Evolutionary conservation across 2,329 filamentous ascomycete genomes (phyloP).

Genomic region (Neoscytalidium dimidiatum): DNA sequence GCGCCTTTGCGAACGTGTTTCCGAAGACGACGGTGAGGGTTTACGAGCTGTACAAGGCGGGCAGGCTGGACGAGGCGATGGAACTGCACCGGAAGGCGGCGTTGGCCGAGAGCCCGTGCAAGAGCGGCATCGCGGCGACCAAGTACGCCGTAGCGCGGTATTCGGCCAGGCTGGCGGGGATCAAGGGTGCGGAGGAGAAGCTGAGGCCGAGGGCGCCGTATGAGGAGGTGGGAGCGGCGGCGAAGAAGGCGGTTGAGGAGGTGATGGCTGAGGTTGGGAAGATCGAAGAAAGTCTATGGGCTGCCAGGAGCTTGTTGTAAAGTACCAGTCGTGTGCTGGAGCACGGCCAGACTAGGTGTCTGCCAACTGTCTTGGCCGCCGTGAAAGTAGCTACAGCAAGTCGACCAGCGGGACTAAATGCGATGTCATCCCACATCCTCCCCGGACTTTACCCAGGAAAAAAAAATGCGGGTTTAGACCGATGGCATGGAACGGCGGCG

Average conservation of each 20-base stretch:
- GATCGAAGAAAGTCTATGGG: neutral
- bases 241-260: neutral
- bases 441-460: no score
- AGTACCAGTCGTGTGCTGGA: no score
- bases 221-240: slow-evolving; percentile 37
- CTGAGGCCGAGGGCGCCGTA: slow-evolving; percentile 64
- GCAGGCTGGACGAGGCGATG: slow-evolving; percentile 59
- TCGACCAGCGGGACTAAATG: no score
- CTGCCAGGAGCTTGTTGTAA: neutral
- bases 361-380: no score
- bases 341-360: no score
- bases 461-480: no score
- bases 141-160: slow-evolving; percentile 67
- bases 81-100: slow-evolving; percentile 63
- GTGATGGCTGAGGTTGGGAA: slow-evolving; percentile 1
- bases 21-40: slow-evolving; percentile 58
- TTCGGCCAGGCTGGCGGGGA: slow-evolving; percentile 61
- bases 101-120: slow-evolving; percentile 65
- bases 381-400: no score
- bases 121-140: slow-evolving; percentile 66
- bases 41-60: slow-evolving; percentile 62
- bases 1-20: slow-evolving; percentile 33
- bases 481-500: no score
- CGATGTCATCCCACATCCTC: no score
- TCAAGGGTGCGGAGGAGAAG: slow-evolving; percentile 58